Base-by-base conservation (phyloP, 441 rosid genomes). In the Flueggea neowawraea region DNA sequence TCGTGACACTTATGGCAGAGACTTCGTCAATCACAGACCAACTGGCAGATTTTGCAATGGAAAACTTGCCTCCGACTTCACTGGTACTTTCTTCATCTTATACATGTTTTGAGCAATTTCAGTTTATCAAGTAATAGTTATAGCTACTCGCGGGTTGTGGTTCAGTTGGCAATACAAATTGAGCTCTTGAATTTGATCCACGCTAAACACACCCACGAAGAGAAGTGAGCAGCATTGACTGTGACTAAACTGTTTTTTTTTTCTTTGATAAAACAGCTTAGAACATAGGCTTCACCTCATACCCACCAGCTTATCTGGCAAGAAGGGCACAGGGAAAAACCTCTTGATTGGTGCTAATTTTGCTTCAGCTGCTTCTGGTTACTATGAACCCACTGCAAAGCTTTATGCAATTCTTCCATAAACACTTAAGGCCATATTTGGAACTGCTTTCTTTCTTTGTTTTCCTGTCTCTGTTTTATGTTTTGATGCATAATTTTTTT, bases 11-110 rank as follows among this genome's bases (percentile, higher is more conserved):
- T 91, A 95, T 60, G 98, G 99, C 28, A 85, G 96, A 62, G 98
- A 95, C 66, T 95, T 91, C 22, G 43, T 62, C 66, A 75, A 76
- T 60, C 92, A 85, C 16, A 61, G 78, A 59, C 67, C 98, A 51
- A 95, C 99, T 0, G 98, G 97, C 0, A 89, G 98, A 70, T 95
- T 95, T 66, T 91, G 97, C 68, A 86, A 95, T 62, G 99, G 99
- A 50, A 95, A 95, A 65, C 66, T 95, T 60, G 98, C 91, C 52
- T 85, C 97, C 0, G 99, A 95, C 57, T 68, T 95, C 55, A 95
- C 98, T 6, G 97, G 99, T 95, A 66, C 53, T 60, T 61, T 50
- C 16, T 10, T 32, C 51, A 13, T 12, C 15, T 17, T 36, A 13
- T 41, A 31, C 10, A 32, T 17, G 13, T 54, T 22, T 22, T 22